A percentile compares a stretch with the other conserved stretches of the same genome.
Conservation (phyloP, 202 grass and related monocot species). For the Zizania palustris region DNA sequence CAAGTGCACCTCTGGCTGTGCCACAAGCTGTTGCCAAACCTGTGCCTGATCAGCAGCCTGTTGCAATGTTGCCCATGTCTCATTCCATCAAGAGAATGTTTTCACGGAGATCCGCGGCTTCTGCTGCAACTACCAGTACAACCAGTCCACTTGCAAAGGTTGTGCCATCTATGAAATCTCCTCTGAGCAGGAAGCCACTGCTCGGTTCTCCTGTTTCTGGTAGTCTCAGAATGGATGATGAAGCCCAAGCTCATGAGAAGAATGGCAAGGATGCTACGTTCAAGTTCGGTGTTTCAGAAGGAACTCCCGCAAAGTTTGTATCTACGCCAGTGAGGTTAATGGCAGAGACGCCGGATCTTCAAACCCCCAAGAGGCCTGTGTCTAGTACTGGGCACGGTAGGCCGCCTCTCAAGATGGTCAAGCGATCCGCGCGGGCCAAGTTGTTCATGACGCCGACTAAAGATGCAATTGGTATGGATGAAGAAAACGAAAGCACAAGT, state of each 20-base stretch:
- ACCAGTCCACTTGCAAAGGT: background rate
- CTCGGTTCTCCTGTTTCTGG: constrained; percentile 24
- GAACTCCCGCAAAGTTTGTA: constrained; percentile 63
- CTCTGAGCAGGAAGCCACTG: constrained; percentile 37
- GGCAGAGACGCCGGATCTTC: constrained; percentile 56
- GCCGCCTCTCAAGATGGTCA: constrained; percentile 40
- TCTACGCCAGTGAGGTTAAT: constrained; percentile 68
- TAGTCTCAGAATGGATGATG: background rate
- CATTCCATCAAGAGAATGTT: constrained; percentile 70
- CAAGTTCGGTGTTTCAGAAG: constrained; percentile 36
- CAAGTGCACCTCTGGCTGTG: constrained; percentile 11
- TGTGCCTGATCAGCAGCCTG: constrained; percentile 22
- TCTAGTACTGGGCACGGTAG: constrained; percentile 37
- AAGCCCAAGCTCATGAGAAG: constrained; percentile 12
- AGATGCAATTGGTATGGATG: constrained; percentile 37
- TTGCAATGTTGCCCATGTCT: constrained; percentile 60
- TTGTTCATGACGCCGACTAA: constrained; percentile 78
- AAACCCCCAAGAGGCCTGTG: constrained; percentile 60
- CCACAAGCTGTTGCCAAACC: constrained; percentile 33
- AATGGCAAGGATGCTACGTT: constrained; percentile 22
- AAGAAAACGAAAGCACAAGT: constrained; percentile 34
- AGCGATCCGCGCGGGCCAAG: constrained; percentile 61
- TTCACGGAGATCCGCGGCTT: constrained; percentile 44
- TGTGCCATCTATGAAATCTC: constrained; percentile 21
- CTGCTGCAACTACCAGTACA: background rate